A percentile compares a stretch with the other conserved stretches of the same genome.
Evolutionary conservation across 768 basidiomycete genomes (phyloP).

Genomic region (Pisolithus microcarpus): DNA sequence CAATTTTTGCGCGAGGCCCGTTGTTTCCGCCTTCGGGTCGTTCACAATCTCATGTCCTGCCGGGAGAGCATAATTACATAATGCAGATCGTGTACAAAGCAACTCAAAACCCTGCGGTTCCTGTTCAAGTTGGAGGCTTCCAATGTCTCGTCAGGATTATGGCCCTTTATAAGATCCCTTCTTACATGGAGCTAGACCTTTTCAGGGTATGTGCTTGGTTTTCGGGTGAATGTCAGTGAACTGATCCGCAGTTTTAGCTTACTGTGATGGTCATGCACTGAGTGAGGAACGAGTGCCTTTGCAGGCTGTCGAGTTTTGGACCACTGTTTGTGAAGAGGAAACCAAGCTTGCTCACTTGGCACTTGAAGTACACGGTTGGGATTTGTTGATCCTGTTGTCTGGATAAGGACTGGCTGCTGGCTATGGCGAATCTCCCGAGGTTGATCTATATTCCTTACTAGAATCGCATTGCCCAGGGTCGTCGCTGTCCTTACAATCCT

Average conservation of each 20-base stretch:
- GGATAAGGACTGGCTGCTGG: slow-evolving; percentile 59
- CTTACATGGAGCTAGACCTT: slow-evolving; percentile 87
- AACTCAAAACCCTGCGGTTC: slow-evolving; percentile 52
- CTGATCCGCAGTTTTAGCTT: slow-evolving; percentile 43
- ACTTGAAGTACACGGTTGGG: neutral
- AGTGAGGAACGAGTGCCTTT: no score
- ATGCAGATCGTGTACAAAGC: no score
- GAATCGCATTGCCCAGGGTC: slow-evolving; percentile 90
- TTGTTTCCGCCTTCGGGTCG: slow-evolving; percentile 8
- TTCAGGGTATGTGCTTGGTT: slow-evolving; percentile 74
- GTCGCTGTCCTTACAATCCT: slow-evolving; percentile 83
- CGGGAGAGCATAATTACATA: no score
- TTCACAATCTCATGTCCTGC: neutral
- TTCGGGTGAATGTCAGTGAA: slow-evolving; percentile 5
- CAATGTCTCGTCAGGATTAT: slow-evolving; percentile 94
- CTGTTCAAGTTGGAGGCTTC: slow-evolving; percentile 90
- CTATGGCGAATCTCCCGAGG: slow-evolving; percentile 80
- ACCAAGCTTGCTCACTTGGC: no score
- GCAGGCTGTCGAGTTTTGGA: slow-evolving; percentile 61
- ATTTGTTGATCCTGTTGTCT: neutral
- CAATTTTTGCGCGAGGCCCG: slow-evolving; percentile 94
- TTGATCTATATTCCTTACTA: slow-evolving; percentile 89
- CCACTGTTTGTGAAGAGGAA: slow-evolving; percentile 93
- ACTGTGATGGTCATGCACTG: slow-evolving; percentile 63
- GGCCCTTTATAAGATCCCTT: slow-evolving; percentile 56